Conservation (phyloP, 1,139 yeast species). For the Suhomyces anneliseae region DNA sequence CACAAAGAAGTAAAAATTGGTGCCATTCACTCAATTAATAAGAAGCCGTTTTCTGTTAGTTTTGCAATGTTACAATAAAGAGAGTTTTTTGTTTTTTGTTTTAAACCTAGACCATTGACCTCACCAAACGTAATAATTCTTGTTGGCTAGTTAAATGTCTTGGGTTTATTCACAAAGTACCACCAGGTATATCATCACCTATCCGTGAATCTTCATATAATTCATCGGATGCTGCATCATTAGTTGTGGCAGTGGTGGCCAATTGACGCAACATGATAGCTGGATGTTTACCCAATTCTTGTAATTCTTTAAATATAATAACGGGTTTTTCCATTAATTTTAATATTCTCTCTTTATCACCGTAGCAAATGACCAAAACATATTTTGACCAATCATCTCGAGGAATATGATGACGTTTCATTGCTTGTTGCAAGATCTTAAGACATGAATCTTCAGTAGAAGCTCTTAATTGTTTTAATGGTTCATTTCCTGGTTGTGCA, state of each 20-base stretch:
- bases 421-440: slow-evolving; percentile 84
- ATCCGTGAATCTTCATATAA: slow-evolving; percentile 45
- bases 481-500: slow-evolving; percentile 44
- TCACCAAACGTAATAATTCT: too few relatives aligned
- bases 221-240: slow-evolving; percentile 33
- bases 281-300: slow-evolving; percentile 85
- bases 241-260: slow-evolving; percentile 38
- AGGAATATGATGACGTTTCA: slow-evolving; percentile 79
- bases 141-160: too few relatives aligned
- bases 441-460: slow-evolving; percentile 92
- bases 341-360: slow-evolving; percentile 83
- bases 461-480: slow-evolving; percentile 82
- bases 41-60: too few relatives aligned
- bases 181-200: slow-evolving; percentile 57
- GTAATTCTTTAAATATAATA: slow-evolving; percentile 80
- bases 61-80: too few relatives aligned
- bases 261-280: slow-evolving; percentile 89
- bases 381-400: slow-evolving; percentile 86
- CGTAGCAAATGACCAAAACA: slow-evolving; percentile 86
- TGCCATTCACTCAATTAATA: too few relatives aligned
- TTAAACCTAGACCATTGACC: too few relatives aligned
- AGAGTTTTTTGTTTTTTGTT: too few relatives aligned
- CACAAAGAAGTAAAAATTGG: too few relatives aligned
- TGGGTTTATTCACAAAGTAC: slow-evolving; percentile 34
- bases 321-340: slow-evolving; percentile 89